Conservation (phyloP, 139 green algal genomes). For the Auxenochlorella pyrenoidosa region DNA sequence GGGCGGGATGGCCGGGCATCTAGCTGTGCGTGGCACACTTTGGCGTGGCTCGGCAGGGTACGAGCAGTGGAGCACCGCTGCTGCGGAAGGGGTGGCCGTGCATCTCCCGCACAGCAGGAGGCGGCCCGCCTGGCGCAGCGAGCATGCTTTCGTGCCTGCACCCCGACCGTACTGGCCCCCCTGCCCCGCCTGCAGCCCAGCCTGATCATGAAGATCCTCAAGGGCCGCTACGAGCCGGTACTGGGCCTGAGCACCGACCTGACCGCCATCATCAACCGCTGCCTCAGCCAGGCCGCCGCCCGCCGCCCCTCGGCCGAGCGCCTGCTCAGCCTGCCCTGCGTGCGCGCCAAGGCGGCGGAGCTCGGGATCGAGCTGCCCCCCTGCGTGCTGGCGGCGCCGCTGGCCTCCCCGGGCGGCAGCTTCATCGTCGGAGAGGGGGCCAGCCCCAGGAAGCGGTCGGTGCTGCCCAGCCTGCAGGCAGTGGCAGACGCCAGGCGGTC, state of each 20-base stretch:
- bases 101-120: too few species aligned
- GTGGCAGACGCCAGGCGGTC: not conserved
- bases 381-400: not conserved
- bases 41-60: too few species aligned
- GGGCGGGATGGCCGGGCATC: too few species aligned
- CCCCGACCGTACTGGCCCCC: not conserved
- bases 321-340: slow-evolving; percentile 23
- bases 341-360: slow-evolving; percentile 21
- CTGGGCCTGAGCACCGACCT: slow-evolving; percentile 7
- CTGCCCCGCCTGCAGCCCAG: slow-evolving; percentile 2
- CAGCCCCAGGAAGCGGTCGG: too few species aligned
- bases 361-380: not conserved
- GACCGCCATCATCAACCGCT: slow-evolving; percentile 30
- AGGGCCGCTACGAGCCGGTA: not conserved
- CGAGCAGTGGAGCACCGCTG: too few species aligned
- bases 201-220: slow-evolving; percentile 29
- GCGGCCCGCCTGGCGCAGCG: too few species aligned
- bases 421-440: not conserved
- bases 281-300: not conserved
- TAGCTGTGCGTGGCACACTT: too few species aligned
- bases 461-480: too few species aligned
- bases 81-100: too few species aligned
- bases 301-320: not conserved
- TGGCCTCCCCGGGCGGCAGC: not conserved
- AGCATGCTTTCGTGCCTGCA: not conserved